A percentile compares a stretch with the other conserved stretches of the same genome.
Conservation (phyloP, 805 yeast species). For the Vanderwaltozyma tropicalis region DNA sequence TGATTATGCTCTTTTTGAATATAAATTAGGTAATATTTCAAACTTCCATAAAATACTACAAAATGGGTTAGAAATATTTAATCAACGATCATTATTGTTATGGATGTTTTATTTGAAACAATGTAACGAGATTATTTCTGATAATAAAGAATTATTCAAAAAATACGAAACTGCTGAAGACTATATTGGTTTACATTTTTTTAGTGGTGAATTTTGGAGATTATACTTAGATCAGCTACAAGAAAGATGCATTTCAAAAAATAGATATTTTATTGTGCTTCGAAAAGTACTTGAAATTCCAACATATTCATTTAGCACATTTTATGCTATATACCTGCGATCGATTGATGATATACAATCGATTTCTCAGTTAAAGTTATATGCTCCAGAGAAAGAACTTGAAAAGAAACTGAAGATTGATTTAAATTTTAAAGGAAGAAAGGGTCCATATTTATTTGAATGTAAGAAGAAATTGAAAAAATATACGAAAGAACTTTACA, state of each 20-base stretch:
- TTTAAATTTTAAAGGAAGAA: slow-evolving; percentile 14
- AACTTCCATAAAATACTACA: slow-evolving; percentile 20
- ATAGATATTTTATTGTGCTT: slow-evolving; percentile 19
- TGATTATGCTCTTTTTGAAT: slow-evolving; percentile 28
- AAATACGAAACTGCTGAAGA: slow-evolving; percentile 25
- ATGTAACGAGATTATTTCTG: slow-evolving; percentile 20
- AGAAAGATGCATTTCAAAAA: slow-evolving; percentile 13
- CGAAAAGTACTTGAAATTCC: slow-evolving; percentile 26
- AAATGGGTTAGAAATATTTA: slow-evolving; percentile 15
- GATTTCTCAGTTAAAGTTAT: slow-evolving; percentile 15
- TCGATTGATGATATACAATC: slow-evolving; percentile 22
- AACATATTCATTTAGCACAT: slow-evolving; percentile 23
- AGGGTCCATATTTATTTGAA: slow-evolving; percentile 28
- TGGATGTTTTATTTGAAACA: slow-evolving; percentile 26
- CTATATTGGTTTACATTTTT: slow-evolving; percentile 26
- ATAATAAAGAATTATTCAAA: slow-evolving; percentile 18
- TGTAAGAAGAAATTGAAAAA: slow-evolving; percentile 24
- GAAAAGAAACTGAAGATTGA: slow-evolving; percentile 17
- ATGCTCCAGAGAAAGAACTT: slow-evolving; percentile 20
- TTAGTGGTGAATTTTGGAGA: slow-evolving; percentile 29
- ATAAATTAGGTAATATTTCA: slow-evolving; percentile 22
- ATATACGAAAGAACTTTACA: slow-evolving; percentile 23
- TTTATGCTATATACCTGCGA: slow-evolving; percentile 24
- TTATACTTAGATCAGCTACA: slow-evolving; percentile 22
- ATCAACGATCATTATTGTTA: slow-evolving; percentile 23